Percentiles rank a stretch among this genome's conserved stretches.
phyloP scores from a whole-genome alignment of 2,329 filamentous ascomycete genomes.

The Alternaria angustiovoidea region DNA sequence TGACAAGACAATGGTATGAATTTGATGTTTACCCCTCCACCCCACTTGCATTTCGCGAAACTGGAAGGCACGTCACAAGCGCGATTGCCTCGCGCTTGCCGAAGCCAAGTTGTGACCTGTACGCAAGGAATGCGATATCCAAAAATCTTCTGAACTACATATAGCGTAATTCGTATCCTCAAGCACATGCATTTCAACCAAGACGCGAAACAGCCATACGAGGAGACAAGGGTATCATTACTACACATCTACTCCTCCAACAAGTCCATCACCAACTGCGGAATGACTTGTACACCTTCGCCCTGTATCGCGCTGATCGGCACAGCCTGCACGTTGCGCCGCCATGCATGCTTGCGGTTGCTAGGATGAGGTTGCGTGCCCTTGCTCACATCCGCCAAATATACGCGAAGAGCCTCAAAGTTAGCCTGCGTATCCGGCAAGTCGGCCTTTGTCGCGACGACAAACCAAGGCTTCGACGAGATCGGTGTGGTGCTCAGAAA shows the following conservation, averaged over 20 bases:
- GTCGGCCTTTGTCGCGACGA: slow-evolving; percentile 93
- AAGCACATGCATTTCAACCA: not conserved
- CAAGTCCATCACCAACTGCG: slow-evolving; percentile 75
- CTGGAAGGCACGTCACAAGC: not conserved
- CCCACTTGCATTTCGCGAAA: slow-evolving; percentile 1
- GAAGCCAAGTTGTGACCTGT: not conserved
- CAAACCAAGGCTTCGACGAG: slow-evolving; percentile 95
- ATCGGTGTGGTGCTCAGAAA: slow-evolving; percentile 71
- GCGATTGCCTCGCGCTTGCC: not conserved
- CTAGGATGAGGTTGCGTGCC: slow-evolving; percentile 77
- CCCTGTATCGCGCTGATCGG: slow-evolving; percentile 90
- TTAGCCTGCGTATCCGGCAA: slow-evolving; percentile 79
- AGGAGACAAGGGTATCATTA: slow-evolving; percentile 15
- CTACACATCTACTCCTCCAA: slow-evolving; percentile 52
- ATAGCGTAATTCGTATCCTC: not conserved
- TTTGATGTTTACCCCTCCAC: slow-evolving; percentile 8
- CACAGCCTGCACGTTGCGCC: slow-evolving; percentile 67
- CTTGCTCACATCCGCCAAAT: slow-evolving; percentile 71
- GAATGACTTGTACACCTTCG: slow-evolving; percentile 79
- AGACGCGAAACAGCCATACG: not conserved
- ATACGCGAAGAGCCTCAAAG: slow-evolving; percentile 72
- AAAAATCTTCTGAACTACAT: not conserved
- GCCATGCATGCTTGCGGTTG: slow-evolving; percentile 69
- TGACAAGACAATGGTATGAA: not conserved
- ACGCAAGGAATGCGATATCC: not conserved